Base-by-base conservation (phyloP, 2,329 filamentous ascomycete genomes). In the Dryadomyces sulphureus region DNA sequence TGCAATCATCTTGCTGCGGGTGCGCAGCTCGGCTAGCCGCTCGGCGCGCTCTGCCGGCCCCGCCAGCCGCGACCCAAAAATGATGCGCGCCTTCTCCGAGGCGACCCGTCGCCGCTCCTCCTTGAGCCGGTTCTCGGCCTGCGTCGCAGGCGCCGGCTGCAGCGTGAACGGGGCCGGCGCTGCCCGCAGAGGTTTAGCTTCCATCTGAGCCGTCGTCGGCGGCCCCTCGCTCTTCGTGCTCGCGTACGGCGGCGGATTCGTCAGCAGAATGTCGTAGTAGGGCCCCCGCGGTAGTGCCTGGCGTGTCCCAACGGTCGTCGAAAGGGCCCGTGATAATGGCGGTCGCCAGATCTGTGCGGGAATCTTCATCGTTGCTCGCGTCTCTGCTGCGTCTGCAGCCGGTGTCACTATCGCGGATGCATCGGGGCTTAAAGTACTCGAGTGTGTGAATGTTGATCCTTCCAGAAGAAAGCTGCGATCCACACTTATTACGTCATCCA, bases 1-100 rank as follows among this genome's bases (percentile, higher is more conserved):
- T 1, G 84, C 88, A 46, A 95, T 69, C 49, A 77, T 68, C 8
- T 68, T 75, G 43, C 78, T 78, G 50, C 74, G 69, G 14, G 71
- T 66, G 12, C 76, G 66, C 32, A 78, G 71, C 39, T 75, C 69
- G 3, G 69, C 71, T 6, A 77, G 63, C 36, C 77, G 72, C 49
- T 77, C 74, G 51, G 73, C 72, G 36, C 82, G 72, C 56, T 87
- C 80, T 34, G 74, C 73, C 1, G 88, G 84, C 1, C 83, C 84
- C 21, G 81, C 78, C 14, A 92, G 72, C 8, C 80, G 76, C 7
- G 84, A 84, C 19, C 88, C 87, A 57, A 98, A 95, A 27, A 95
- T 73, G 56, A 93, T 77, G 39, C 77, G 67, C 20, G 77, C 68
- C 35, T 69, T 72, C 46, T 76, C 46, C 53, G 77, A 59, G 16